Evolutionary conservation across 2,329 filamentous ascomycete genomes (phyloP), one percentile per base, ranked within the genome.

Genomic region (Aspergillus sp.): DNA sequence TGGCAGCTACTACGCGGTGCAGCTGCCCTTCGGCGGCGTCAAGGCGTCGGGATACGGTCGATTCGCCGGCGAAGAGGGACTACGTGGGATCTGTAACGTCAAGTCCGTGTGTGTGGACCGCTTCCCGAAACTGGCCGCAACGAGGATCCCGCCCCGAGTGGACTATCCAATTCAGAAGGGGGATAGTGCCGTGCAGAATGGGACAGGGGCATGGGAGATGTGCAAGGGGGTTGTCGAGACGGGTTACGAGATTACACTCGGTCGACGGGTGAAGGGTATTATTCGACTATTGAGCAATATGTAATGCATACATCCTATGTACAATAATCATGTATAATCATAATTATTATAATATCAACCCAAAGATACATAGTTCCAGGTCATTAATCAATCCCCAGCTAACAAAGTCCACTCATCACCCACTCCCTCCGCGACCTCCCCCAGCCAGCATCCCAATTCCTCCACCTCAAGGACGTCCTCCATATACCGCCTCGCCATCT

Each of bases 21-120:
- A 95, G 68, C 72, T 98, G 35, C 93, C 93, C 0, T 98, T 98
- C 67, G 93, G 93, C 34, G 93, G 90, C 45, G 82, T 87, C n/a
- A 82, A 80, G 48, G 91, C 89, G 1, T 94, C 86, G 27, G 93
- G 87, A 0, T 97, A 97, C 65, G 93, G 93, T 1, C 78, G 91
- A 2, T 98, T 98, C 68, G 91, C 88, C 0, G 93, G 89, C 27
- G 83, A 86, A 54, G 93, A 98, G 65, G 93, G 93, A 0, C 70
- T 98, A 26, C 77, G 88, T 33, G 83, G 83, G 3, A 63, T 98
- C 46, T 95, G 88, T 67, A 96, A 97, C 67, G 67, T 82, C 53
- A 98, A 98, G 73, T 82, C 85, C 47, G 74, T 98, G 30, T 95
- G 89, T 61, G 76, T 82, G 51, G 93, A 98, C 72, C 86, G 49